These are phyloP conservation scores for Oenanthe javanica DNA, from an alignment of 140 eudicot genomes.

Conservation along the genomic window DNA sequence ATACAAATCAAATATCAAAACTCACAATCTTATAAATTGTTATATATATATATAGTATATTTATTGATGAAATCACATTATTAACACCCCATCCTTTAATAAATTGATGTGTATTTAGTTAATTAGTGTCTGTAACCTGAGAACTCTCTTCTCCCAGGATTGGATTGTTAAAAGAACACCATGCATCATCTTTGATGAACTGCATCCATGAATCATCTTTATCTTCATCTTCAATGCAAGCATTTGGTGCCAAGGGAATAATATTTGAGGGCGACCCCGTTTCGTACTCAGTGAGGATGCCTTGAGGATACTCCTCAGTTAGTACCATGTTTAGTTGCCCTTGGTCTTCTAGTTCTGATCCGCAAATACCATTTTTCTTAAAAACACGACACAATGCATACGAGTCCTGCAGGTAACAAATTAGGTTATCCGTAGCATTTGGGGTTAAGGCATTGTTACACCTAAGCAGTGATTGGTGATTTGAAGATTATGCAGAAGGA, in stretches of 20 bases:
- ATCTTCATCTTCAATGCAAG: conserved; percentile 55
- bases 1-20: not conserved
- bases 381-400: conserved; percentile 88
- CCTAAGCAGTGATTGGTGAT: not conserved
- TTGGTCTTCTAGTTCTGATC: conserved; percentile 50
- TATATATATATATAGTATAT: not conserved
- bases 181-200: conserved; percentile 79
- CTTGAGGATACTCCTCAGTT: conserved; percentile 23
- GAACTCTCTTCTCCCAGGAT: conserved; percentile 22
- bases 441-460: too few relatives aligned
- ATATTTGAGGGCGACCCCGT: conserved; percentile 44
- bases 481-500: not conserved
- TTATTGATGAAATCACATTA: conserved; percentile 10
- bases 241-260: conserved; percentile 45
- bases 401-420: conserved; percentile 42
- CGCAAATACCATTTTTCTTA: conserved; percentile 71
- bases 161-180: conserved; percentile 51
- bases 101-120: not conserved
- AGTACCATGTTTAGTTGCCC: conserved; percentile 35
- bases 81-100: not conserved
- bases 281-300: conserved; percentile 31
- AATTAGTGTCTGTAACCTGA: conserved; percentile 42
- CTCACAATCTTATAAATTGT: not conserved
- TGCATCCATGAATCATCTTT: conserved; percentile 96
- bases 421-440: not conserved